Evolutionary conservation across 2,329 filamentous ascomycete species (phyloP).

Genomic region (Tolypocladium cylindrosporum): DNA sequence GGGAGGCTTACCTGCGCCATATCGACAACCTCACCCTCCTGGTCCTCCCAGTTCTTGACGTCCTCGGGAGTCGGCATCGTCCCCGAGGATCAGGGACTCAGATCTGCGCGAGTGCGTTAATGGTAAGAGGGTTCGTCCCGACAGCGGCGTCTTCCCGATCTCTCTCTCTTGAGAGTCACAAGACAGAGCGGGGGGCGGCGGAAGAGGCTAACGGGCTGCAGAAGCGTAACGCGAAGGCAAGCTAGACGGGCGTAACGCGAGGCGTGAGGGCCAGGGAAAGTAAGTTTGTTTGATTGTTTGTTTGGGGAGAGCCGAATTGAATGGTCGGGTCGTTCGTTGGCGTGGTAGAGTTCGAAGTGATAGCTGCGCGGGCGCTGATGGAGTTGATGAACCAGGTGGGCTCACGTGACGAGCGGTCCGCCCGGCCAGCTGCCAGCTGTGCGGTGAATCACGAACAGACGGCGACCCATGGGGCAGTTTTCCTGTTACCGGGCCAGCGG

Average conservation of each 20-base stretch:
- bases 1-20: conserved; percentile 2
- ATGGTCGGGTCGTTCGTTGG: neutral
- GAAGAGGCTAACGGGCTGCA: neutral
- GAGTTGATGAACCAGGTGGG: neutral
- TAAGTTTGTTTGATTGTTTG: neutral
- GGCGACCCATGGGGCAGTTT: neutral
- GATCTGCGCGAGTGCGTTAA: neutral
- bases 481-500: neutral
- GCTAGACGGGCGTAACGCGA: neutral
- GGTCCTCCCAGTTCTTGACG: neutral
- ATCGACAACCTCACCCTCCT: neutral
- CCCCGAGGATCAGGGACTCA: neutral
- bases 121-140: too few relatives aligned
- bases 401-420: neutral
- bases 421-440: neutral
- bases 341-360: neutral
- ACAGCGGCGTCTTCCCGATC: neutral
- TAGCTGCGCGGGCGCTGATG: neutral
- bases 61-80: neutral
- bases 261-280: neutral
- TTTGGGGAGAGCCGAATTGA: neutral
- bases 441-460: neutral
- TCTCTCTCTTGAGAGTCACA: too few relatives aligned
- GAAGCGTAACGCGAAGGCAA: neutral
- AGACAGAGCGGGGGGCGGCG: neutral